A percentile compares a stretch with the other conserved stretches of the same genome.
These are phyloP conservation scores for Arthrobotrys musiformis DNA, from an alignment of 2,329 filamentous ascomycete species.

Conservation along the genomic window DNA sequence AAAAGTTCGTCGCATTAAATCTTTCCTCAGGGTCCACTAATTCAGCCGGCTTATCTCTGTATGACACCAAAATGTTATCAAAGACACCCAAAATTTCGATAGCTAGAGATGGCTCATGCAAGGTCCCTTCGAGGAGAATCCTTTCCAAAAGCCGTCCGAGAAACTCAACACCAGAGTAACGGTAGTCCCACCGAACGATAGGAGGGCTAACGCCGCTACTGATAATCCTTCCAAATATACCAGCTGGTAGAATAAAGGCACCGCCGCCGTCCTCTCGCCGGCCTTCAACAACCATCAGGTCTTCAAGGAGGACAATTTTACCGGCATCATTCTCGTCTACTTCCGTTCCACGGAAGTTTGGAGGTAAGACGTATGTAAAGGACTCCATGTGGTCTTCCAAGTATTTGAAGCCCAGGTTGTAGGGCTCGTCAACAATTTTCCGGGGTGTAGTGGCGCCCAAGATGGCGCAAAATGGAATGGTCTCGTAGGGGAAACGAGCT, in stretches of 20 bases:
- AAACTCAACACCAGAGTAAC: slow-evolving; percentile 58
- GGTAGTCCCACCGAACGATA: slow-evolving; percentile 58
- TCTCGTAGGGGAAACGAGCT: slow-evolving; percentile 85
- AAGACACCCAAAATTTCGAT: slow-evolving; percentile 59
- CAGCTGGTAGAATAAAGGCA: slow-evolving; percentile 57
- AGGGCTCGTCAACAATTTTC: slow-evolving; percentile 43
- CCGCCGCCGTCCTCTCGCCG: slow-evolving; percentile 62
- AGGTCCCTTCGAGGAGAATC: slow-evolving; percentile 55
- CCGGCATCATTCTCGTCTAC: slow-evolving; percentile 89
- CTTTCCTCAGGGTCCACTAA: slow-evolving; percentile 59
- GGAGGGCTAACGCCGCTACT: slow-evolving; percentile 57
- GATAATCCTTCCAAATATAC: slow-evolving; percentile 58
- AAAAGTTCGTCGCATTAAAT: slow-evolving; percentile 61
- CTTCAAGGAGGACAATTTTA: slow-evolving; percentile 74
- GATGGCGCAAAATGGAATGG: slow-evolving; percentile 78
- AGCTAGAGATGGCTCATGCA: slow-evolving; percentile 53
- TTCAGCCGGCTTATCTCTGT: slow-evolving; percentile 20
- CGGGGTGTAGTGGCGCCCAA: slow-evolving; percentile 71
- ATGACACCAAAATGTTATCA: slow-evolving; percentile 49
- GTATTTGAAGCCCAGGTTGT: slow-evolving; percentile 68
- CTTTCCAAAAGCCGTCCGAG: slow-evolving; percentile 59
- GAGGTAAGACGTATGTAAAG: slow-evolving; percentile 81
- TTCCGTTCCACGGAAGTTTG: slow-evolving; percentile 77
- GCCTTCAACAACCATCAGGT: slow-evolving; percentile 72
- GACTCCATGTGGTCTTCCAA: slow-evolving; percentile 74